Conservation (phyloP, 2,329 filamentous ascomycete species). For the Neofusicoccum umdonicola region DNA sequence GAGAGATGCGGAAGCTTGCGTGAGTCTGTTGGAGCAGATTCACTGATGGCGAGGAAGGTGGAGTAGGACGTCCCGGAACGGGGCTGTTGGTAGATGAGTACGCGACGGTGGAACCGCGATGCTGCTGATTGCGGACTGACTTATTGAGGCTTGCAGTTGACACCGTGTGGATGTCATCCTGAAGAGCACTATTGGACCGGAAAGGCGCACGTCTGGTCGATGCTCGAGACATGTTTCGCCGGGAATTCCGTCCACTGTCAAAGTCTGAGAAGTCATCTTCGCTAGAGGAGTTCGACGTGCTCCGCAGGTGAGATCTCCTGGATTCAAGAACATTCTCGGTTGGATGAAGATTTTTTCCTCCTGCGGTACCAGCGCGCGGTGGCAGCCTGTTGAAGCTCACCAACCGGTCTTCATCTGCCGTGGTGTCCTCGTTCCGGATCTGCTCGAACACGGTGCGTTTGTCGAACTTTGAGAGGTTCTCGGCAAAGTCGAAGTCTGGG, state of each 20-base stretch:
- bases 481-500: conserved; percentile 91
- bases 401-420: conserved; percentile 86
- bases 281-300: conserved; percentile 28
- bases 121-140: conserved; percentile 9
- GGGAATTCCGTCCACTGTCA: conserved; percentile 37
- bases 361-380: conserved; percentile 49
- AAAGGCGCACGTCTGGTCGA: conserved; percentile 38
- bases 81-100: conserved; percentile 34
- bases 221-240: conserved; percentile 39
- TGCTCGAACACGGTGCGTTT: conserved; percentile 89
- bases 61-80: conserved; percentile 30
- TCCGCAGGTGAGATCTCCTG: conserved; percentile 29
- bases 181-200: conserved; percentile 40
- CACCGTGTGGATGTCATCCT: conserved; percentile 34
- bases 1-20: conserved; percentile 48
- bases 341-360: conserved; percentile 86
- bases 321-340: conserved; percentile 85
- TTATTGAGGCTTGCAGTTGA: conserved; percentile 25
- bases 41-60: conserved; percentile 36
- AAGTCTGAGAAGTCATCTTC: conserved; percentile 38
- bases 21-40: conserved; percentile 17
- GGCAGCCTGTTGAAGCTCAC: conserved; percentile 78
- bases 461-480: conserved; percentile 89
- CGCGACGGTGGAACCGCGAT: conserved; percentile 13
- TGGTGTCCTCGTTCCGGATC: conserved; percentile 81